Evolutionary conservation across 768 basidiomycete genomes (phyloP).

Genomic region (Suillus ampliporus): DNA sequence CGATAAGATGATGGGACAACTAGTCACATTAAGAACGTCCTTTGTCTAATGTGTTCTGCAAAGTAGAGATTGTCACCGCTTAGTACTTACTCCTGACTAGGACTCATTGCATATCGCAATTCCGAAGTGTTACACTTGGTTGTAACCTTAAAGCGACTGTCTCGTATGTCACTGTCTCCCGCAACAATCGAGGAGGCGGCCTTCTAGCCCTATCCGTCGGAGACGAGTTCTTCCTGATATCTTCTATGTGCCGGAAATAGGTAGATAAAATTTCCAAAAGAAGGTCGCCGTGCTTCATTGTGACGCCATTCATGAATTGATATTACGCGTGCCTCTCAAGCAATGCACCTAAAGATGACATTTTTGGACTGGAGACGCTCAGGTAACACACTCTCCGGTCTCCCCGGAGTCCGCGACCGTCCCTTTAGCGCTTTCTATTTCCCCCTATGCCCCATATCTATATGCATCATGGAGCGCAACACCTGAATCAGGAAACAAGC

Average conservation of each 20-base stretch:
- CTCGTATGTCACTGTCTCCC: neutral
- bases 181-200: neutral
- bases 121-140: too few relatives aligned
- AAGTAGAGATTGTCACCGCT: neutral
- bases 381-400: neutral
- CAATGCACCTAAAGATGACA: neutral
- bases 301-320: neutral
- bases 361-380: neutral
- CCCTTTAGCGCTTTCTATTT: neutral
- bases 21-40: neutral
- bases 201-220: neutral
- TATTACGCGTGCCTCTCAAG: neutral
- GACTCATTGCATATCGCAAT: neutral
- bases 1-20: neutral
- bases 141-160: neutral
- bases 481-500: neutral
- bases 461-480: neutral
- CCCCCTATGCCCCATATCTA: neutral
- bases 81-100: neutral
- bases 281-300: neutral
- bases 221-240: neutral
- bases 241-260: neutral
- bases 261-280: neutral
- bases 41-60: neutral
- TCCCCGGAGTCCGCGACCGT: neutral